Evolutionary conservation across 768 basidiomycete genomes (phyloP).

Genomic region (Amanita pallidorosea): DNA sequence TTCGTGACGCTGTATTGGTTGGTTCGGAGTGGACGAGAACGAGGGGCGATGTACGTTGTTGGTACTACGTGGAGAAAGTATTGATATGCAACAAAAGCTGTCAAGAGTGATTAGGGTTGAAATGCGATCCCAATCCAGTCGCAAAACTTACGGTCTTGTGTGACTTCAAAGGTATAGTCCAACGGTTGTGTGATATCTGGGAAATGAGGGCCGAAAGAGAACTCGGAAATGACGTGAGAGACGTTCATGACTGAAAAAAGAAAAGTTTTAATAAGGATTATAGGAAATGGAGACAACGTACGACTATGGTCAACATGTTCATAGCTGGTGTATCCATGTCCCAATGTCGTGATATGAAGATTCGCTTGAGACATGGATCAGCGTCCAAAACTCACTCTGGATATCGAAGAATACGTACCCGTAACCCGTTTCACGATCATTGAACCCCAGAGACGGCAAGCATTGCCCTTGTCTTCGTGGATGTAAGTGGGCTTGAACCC

Average conservation of each 20-base stretch:
- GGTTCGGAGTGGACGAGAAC: conserved; percentile 51
- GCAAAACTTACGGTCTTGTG: conserved; percentile 47
- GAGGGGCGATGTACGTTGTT: conserved; percentile 81
- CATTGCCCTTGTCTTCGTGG: conserved; percentile 53
- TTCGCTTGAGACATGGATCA: conserved; percentile 42
- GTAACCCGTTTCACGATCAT: conserved; percentile 84
- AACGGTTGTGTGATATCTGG: conserved; percentile 93
- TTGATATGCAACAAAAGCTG: conserved; percentile 86
- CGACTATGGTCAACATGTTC: conserved; percentile 82
- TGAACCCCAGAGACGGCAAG: conserved; percentile 82
- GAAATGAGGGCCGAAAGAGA: conserved; percentile 94
- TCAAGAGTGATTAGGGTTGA: not conserved
- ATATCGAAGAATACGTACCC: conserved; percentile 27
- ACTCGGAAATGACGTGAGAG: conserved; percentile 92
- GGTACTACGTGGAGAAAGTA: conserved; percentile 96
- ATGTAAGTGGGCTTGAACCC: conserved; percentile 66
- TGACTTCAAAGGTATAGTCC: conserved; percentile 77
- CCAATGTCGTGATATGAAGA: conserved; percentile 87
- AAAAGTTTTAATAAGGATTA: not conserved
- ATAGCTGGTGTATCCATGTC: conserved; percentile 85
- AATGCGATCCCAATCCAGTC: not conserved
- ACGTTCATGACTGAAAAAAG: conserved; percentile 76
- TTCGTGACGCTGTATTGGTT: conserved; percentile 94
- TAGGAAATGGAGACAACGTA: conserved; percentile 25
- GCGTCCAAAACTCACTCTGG: not conserved